These are phyloP conservation scores for Pseudogymnoascus sp. DNA, from an alignment of 2,329 filamentous ascomycete genomes.

Conservation along the genomic window DNA sequence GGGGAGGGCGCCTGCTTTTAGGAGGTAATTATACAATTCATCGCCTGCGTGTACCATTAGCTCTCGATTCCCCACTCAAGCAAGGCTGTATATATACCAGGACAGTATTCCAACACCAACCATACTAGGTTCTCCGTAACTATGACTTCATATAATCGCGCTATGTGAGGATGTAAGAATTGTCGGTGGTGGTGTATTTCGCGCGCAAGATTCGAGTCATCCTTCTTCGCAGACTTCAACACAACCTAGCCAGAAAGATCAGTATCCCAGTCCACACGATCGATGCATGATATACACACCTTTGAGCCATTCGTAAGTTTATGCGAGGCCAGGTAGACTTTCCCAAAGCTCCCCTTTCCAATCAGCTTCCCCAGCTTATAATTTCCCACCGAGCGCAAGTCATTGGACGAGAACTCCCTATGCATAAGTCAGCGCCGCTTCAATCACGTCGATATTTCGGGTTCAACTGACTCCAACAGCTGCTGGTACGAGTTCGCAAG, in stretches of 20 bases:
- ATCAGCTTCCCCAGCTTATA: conserved; percentile 87
- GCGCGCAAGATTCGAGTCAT: conserved; percentile 88
- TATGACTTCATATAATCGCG: conserved; percentile 93
- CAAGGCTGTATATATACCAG: conserved; percentile 47
- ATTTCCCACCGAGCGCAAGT: conserved; percentile 88
- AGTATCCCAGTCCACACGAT: conserved; percentile 7
- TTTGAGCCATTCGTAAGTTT: conserved; percentile 98
- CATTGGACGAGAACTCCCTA: conserved; percentile 89
- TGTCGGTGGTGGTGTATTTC: conserved; percentile 98
- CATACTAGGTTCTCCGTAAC: conserved; percentile 92
- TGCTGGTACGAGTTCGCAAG: conserved; percentile 96
- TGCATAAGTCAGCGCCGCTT: conserved; percentile 19
- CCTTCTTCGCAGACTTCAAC: conserved; percentile 94
- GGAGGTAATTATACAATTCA: conserved; percentile 93
- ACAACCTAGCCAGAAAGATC: conserved; percentile 62
- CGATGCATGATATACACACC: conserved; percentile 43
- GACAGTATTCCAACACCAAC: conserved; percentile 94
- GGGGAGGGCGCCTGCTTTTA: conserved; percentile 75
- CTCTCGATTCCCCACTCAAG: conserved; percentile 24
- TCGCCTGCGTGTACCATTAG: conserved; percentile 53
- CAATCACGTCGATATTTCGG: not conserved
- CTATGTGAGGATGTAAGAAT: conserved; percentile 95
- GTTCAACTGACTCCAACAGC: conserved; percentile 71
- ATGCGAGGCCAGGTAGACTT: conserved; percentile 91
- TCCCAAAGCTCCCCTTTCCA: conserved; percentile 96